phyloP scores from a whole-genome alignment of 2,329 filamentous ascomycete genomes.

The Ceratocystis ficicola region DNA sequence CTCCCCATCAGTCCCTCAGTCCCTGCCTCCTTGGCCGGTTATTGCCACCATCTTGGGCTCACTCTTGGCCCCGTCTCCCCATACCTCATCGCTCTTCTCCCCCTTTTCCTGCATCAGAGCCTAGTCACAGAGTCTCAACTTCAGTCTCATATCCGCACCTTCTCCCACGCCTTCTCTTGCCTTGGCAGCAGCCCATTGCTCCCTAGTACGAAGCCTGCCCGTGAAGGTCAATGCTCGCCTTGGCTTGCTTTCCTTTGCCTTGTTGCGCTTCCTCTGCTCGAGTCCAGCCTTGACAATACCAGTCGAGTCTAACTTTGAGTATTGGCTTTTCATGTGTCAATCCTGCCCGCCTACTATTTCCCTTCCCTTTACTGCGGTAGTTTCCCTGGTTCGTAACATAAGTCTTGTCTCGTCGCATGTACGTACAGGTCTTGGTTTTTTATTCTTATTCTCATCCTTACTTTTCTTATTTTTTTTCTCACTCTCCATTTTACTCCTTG shows the following conservation, averaged over 20 bases:
- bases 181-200: not conserved
- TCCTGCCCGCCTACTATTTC: not conserved
- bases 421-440: too few species aligned
- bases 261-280: not conserved
- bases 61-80: too few species aligned
- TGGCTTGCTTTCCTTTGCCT: not conserved
- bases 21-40: too few species aligned
- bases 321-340: not conserved
- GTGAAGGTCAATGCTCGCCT: not conserved
- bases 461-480: not conserved
- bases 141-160: not conserved
- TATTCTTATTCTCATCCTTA: not conserved
- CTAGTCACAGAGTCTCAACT: not conserved
- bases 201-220: not conserved
- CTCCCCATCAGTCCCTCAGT: too few species aligned
- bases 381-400: not conserved
- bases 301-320: not conserved
- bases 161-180: not conserved
- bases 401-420: not conserved
- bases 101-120: too few species aligned
- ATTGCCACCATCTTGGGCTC: too few species aligned
- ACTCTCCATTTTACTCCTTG: not conserved
- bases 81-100: not conserved
- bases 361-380: not conserved
- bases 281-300: not conserved